Evolutionary conservation across 805 yeast species (phyloP).

Genomic region (Cyberlindnera mycetangii): DNA sequence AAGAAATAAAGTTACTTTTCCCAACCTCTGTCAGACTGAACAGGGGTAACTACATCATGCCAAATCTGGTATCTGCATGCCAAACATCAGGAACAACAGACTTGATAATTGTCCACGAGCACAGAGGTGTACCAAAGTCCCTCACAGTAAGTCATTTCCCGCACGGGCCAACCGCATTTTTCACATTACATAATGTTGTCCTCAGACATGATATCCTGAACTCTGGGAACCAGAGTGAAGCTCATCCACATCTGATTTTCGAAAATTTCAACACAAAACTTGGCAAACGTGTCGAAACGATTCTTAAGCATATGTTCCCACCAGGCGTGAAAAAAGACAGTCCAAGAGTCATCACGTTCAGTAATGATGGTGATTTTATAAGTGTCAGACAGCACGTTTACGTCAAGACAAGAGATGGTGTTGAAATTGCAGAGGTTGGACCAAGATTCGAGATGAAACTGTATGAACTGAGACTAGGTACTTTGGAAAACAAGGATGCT

Average conservation of each 20-base stretch:
- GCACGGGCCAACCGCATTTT: constrained; percentile 95
- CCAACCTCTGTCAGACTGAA: constrained; percentile 88
- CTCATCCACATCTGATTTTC: constrained; percentile 90
- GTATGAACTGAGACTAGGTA: constrained; percentile 84
- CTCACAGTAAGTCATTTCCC: constrained; percentile 93
- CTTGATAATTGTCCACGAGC: constrained; percentile 85
- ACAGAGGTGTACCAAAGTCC: constrained; percentile 97
- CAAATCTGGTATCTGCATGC: constrained; percentile 82
- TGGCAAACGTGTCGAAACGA: constrained; percentile 77
- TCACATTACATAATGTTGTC: constrained; percentile 91
- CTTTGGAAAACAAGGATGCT: constrained; percentile 92
- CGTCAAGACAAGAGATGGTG: constrained; percentile 82
- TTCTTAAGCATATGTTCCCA: constrained; percentile 87
- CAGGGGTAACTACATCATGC: constrained; percentile 89
- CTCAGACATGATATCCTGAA: constrained; percentile 88
- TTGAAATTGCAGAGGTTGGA: constrained; percentile 93
- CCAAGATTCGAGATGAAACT: constrained; percentile 98
- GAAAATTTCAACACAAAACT: constrained; percentile 81
- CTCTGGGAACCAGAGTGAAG: constrained; percentile 85
- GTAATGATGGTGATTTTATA: constrained; percentile 87
- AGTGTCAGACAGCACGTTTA: constrained; percentile 94
- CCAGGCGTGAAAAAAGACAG: constrained; percentile 94
- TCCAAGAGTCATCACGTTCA: constrained; percentile 89
- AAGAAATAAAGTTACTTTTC: constrained; percentile 84
- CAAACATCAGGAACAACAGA: constrained; percentile 80